These are phyloP conservation scores for Podospora pseudocomata DNA, from an alignment of 495 filamentous ascomycete species.

Conservation along the genomic window DNA sequence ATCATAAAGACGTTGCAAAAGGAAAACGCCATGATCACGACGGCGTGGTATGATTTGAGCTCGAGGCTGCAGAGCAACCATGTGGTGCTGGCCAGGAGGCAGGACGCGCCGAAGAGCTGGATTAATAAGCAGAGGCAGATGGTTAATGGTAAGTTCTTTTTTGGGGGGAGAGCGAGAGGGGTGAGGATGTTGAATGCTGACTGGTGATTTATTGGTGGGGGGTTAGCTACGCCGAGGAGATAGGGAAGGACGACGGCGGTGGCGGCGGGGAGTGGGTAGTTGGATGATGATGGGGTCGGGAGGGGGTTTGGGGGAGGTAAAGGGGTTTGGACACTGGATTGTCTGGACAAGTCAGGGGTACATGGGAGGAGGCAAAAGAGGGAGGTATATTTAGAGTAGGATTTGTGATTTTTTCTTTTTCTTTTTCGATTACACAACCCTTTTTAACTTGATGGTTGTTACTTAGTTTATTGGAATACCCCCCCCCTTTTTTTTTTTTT, in stretches of 20 bases:
- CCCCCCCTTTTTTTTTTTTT: neutral
- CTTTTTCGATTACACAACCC: neutral
- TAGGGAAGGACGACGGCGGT: conserved; percentile 38
- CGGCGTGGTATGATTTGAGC: conserved; percentile 89
- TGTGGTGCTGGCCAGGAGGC: conserved; percentile 67
- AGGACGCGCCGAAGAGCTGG: conserved; percentile 83
- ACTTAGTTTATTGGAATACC: neutral
- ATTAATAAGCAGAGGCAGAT: conserved; percentile 80
- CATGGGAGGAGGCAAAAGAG: neutral
- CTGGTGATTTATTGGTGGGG: neutral
- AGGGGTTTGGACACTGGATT: neutral
- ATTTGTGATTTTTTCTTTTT: neutral
- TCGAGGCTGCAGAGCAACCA: conserved; percentile 83
- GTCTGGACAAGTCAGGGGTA: neutral
- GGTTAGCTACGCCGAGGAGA: conserved; percentile 45
- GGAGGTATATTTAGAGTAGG: neutral
- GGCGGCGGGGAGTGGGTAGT: conserved; percentile 25
- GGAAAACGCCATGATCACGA: conserved; percentile 80
- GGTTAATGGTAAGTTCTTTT: conserved; percentile 51
- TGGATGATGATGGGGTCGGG: neutral
- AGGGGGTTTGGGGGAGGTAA: neutral
- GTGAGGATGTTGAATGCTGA: neutral
- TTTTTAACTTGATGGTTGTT: neutral
- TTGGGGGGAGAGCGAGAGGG: neutral
- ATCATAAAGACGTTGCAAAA: conserved; percentile 68